Evolutionary conservation across 1,139 yeast species (phyloP).

Genomic region (Lodderomyces oxycetoniae): DNA sequence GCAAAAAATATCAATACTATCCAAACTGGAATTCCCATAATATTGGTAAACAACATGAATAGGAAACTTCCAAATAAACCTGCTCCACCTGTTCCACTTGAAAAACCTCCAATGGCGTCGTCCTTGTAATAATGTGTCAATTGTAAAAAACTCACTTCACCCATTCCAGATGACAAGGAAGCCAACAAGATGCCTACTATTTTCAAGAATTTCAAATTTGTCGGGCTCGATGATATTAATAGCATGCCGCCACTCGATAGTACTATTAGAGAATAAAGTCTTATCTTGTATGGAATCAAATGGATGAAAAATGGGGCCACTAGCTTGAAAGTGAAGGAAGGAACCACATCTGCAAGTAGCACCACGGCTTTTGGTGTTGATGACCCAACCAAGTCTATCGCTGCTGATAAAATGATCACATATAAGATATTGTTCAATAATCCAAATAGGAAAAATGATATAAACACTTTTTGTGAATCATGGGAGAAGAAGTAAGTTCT

Average conservation of each 20-base stretch:
- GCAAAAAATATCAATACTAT: conserved; percentile 30
- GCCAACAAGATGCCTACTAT: conserved; percentile 77
- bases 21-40: conserved; percentile 30
- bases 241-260: conserved; percentile 77
- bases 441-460: conserved; percentile 78
- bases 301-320: conserved; percentile 79
- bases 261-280: conserved; percentile 53
- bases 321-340: conserved; percentile 69
- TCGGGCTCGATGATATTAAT: conserved; percentile 46
- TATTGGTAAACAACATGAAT: conserved; percentile 38
- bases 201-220: conserved; percentile 28
- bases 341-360: conserved; percentile 78
- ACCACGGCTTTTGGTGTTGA: conserved; percentile 81
- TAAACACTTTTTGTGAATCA: conserved; percentile 25
- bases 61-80: conserved; percentile 73
- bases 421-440: conserved; percentile 82
- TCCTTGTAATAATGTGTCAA: conserved; percentile 60
- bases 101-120: conserved; percentile 72
- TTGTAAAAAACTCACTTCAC: conserved; percentile 84
- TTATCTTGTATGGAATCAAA: conserved; percentile 48
- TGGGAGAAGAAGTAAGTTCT: too few relatives aligned
- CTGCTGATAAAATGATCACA: conserved; percentile 88
- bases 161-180: conserved; percentile 80
- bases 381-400: conserved; percentile 84
- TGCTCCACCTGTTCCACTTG: conserved; percentile 95